These are phyloP conservation scores for Cutaneotrichosporon spelunceum DNA, from an alignment of 1,284 basidiomycete species.

Conservation along the genomic window DNA sequence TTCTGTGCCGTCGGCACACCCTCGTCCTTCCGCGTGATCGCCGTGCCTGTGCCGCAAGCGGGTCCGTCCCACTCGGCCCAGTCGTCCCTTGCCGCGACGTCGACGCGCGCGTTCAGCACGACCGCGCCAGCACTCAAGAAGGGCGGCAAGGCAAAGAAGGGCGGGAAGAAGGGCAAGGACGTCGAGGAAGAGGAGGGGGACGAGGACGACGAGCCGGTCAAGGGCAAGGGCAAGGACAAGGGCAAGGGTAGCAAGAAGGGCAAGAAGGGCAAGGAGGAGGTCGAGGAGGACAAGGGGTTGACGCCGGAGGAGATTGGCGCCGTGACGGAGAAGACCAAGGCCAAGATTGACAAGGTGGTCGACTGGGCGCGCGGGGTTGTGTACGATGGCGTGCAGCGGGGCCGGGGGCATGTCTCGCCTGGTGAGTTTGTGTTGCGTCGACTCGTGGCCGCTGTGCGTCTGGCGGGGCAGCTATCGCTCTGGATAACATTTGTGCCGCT, in stretches of 20 bases:
- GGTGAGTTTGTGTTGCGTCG: constrained; percentile 31
- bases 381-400: constrained; percentile 49
- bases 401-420: constrained; percentile 44
- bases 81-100: not conserved
- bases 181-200: constrained; percentile 26
- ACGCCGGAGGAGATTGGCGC: constrained; percentile 11
- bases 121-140: constrained; percentile 32
- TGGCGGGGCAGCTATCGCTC: no score
- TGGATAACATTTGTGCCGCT: no score
- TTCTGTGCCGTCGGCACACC: not conserved
- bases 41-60: not conserved
- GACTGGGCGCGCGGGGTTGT: constrained; percentile 44
- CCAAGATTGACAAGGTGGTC: constrained; percentile 36
- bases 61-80: not conserved
- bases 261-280: constrained; percentile 26
- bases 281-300: constrained; percentile 24
- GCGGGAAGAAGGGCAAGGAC: constrained; percentile 21
- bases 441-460: no score
- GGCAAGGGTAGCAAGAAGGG: constrained; percentile 13
- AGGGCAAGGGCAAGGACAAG: not conserved
- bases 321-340: constrained; percentile 9
- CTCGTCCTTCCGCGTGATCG: not conserved
- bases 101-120: constrained; percentile 28
- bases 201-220: constrained; percentile 13
- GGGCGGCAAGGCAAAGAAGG: constrained; percentile 19